Evolutionary conservation across 2,329 filamentous ascomycete species (phyloP).

Genomic region (Clonostachys solani): DNA sequence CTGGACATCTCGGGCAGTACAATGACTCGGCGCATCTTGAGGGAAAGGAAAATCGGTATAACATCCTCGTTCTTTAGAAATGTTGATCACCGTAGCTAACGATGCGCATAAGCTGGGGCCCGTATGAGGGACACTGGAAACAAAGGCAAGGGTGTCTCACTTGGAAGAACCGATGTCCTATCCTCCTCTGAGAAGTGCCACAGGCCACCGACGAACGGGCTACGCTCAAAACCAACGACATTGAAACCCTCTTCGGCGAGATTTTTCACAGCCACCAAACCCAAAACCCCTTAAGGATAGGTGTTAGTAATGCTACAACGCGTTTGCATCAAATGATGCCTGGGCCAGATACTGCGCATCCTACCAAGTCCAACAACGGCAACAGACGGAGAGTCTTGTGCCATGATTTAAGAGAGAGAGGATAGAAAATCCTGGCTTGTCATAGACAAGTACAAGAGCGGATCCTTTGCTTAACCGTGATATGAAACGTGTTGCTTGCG

Average conservation of each 20-base stretch:
- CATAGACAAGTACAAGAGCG: too few relatives aligned
- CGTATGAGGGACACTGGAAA: neutral
- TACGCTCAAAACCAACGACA: slow-evolving; percentile 17
- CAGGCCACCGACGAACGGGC: slow-evolving; percentile 31
- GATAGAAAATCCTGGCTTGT: too few relatives aligned
- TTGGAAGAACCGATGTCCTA: slow-evolving; percentile 28
- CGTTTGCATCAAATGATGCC: neutral
- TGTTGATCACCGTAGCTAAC: slow-evolving; percentile 20
- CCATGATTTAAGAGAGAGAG: too few relatives aligned
- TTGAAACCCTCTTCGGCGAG: slow-evolving; percentile 36
- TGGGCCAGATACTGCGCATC: neutral
- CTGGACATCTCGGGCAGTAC: neutral
- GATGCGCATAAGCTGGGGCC: slow-evolving; percentile 1
- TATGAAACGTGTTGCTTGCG: too few relatives aligned
- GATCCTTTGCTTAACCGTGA: too few relatives aligned
- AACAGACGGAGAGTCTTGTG: neutral
- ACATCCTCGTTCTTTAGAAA: slow-evolving; percentile 16
- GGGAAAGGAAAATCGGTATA: slow-evolving; percentile 28
- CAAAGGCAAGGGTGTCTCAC: slow-evolving; percentile 1
- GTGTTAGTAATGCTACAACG: neutral
- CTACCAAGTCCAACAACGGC: slow-evolving; percentile 4
- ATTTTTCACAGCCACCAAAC: slow-evolving; percentile 17
- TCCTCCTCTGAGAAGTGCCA: slow-evolving; percentile 34
- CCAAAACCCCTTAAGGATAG: neutral
- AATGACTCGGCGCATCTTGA: slow-evolving; percentile 15